Evolutionary conservation across 2,329 filamentous ascomycete species (phyloP), one percentile per base, ranked within the genome.

Genomic region (Anisogramma anomala): DNA sequence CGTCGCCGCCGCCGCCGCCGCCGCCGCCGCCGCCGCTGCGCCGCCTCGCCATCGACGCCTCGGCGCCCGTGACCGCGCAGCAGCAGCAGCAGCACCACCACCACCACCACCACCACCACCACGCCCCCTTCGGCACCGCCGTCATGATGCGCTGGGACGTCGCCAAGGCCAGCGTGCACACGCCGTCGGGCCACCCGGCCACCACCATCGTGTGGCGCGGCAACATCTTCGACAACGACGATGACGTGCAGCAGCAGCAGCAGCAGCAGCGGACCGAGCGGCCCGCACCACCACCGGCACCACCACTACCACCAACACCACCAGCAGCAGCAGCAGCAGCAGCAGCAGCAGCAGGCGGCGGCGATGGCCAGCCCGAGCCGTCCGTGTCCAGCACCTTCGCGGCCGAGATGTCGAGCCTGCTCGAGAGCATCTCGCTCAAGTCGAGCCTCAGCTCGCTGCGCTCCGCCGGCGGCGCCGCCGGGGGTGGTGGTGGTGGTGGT

Each of bases 351-450:
- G 27, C 27, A 5, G 13, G 27, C 27, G 14, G 4, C 27, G 4
- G 14, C 18, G 10, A 7, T n/a, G 14, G 8, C 10, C 2, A 19
- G 17, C 15, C n/a, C 4, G n/a, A 17, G 23, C 32, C 18, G 23
- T 41, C 38, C 6, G 22, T 41, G 4, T 41, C 38, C 10, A 41
- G 23, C 38, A 30, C 32, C 13, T 41, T 41, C 13, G 32, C 31
- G 3, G 38, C 32, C 9, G 38, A 41, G 25, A 33, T 41, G 31
- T 41, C 38, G 6, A 34, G 31, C 18, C n/a, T 41, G 10, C 32
- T 41, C n/a, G 38, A 35, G n/a, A 41, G 38, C 14, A 35, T 41
- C 32, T 41, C 38, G 1, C 11, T 41, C 38, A 41, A 41, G 32
- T 41, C 38, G 5, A 41, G 38, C 32, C 33, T 34, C 18, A 41